phyloP scores from a whole-genome alignment of 176 grass and related monocot species.

The Oryza punctata region DNA sequence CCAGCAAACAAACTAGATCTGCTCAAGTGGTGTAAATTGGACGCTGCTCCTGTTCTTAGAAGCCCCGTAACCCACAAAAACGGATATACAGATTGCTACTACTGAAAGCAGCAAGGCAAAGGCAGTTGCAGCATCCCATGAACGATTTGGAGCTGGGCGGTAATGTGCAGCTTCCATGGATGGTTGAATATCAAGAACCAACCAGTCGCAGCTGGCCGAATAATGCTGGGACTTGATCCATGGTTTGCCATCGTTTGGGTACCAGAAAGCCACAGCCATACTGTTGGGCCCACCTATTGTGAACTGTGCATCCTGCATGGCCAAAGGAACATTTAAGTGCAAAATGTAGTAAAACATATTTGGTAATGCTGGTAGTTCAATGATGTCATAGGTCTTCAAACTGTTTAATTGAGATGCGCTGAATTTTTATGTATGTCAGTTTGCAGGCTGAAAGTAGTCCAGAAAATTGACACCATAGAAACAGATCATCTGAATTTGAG shows the following conservation, averaged over 20 bases:
- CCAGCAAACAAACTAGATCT: slow-evolving; percentile 32
- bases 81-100: slow-evolving; percentile 63
- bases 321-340: slow-evolving; percentile 27
- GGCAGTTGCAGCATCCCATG: slow-evolving; percentile 83
- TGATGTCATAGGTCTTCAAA: neutral
- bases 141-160: slow-evolving; percentile 48
- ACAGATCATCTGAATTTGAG: neutral
- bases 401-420: neutral
- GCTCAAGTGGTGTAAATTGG: slow-evolving; percentile 75
- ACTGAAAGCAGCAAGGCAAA: slow-evolving; percentile 89
- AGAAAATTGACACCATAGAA: neutral
- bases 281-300: slow-evolving; percentile 79
- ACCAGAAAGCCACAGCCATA: slow-evolving; percentile 90
- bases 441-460: slow-evolving; percentile 6
- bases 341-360: slow-evolving; percentile 11
- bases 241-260: slow-evolving; percentile 68
- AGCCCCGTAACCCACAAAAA: slow-evolving; percentile 81
- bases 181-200: slow-evolving; percentile 75
- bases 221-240: slow-evolving; percentile 83
- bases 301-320: slow-evolving; percentile 89
- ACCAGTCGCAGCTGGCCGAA: slow-evolving; percentile 91
- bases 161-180: slow-evolving; percentile 49
- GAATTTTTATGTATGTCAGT: neutral
- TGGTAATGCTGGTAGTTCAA: neutral
- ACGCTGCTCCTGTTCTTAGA: slow-evolving; percentile 62